phyloP scores from a whole-genome alignment of 2,329 filamentous ascomycete species.

The Aspergillus aculeatinus region DNA sequence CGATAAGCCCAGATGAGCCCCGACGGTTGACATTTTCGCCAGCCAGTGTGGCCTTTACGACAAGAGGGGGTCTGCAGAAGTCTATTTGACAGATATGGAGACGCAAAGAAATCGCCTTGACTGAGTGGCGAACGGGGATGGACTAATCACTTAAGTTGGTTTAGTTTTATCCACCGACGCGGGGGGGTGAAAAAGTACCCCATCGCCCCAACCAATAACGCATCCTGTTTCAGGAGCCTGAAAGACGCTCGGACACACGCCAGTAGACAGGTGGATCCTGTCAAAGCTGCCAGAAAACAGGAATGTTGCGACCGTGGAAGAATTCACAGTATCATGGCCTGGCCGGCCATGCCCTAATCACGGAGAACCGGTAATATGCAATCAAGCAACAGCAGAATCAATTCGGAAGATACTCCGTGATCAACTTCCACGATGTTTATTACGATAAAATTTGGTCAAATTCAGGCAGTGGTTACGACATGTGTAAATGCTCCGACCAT shows the following conservation, averaged over 20 bases:
- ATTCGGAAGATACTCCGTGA: not conserved
- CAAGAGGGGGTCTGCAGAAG: not conserved
- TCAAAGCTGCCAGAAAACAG: not conserved
- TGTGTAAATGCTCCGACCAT: not conserved
- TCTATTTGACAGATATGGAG: not conserved
- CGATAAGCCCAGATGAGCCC: too few species aligned
- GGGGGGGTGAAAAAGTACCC: not conserved
- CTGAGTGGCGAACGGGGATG: not conserved
- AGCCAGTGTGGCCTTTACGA: not conserved
- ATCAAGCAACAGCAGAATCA: not conserved
- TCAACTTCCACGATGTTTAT: not conserved
- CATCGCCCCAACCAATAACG: not conserved
- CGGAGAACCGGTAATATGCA: not conserved
- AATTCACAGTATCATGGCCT: not conserved
- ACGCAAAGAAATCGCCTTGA: not conserved
- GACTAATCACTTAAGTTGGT: not conserved
- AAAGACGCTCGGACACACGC: not conserved
- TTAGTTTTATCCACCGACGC: not conserved
- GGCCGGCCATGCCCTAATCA: not conserved
- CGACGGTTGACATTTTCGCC: too few species aligned
- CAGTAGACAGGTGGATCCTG: not conserved
- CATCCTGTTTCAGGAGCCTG: not conserved
- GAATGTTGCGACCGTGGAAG: not conserved
- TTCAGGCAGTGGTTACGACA: not conserved
- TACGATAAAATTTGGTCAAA: not conserved